These are phyloP conservation scores for Neurospora sp. DNA, from an alignment of 495 filamentous ascomycete genomes.

Conservation along the genomic window DNA sequence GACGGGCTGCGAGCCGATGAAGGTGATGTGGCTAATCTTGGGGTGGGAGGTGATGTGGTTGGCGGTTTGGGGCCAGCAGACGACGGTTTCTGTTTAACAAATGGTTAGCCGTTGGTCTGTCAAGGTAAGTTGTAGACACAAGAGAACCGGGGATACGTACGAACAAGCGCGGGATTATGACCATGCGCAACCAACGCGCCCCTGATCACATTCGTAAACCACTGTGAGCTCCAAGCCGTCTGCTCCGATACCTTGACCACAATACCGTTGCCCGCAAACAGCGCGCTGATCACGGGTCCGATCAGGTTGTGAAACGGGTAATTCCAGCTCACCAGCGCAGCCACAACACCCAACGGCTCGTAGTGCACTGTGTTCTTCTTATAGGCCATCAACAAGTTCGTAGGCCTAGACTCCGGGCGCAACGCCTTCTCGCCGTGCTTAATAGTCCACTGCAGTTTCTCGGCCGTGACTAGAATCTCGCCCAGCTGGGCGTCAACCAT, in stretches of 20 bases:
- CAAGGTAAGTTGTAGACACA: background rate
- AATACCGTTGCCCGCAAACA: slow-evolving; percentile 89
- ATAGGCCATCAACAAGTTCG: slow-evolving; percentile 87
- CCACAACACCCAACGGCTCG: slow-evolving; percentile 87
- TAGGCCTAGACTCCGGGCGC: slow-evolving; percentile 57
- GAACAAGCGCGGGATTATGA: slow-evolving; percentile 73
- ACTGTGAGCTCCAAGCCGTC: slow-evolving; percentile 79
- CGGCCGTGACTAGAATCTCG: slow-evolving; percentile 85
- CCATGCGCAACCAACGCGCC: slow-evolving; percentile 75
- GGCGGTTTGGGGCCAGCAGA: slow-evolving; percentile 80
- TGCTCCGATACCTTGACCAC: slow-evolving; percentile 88
- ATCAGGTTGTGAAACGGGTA: slow-evolving; percentile 93
- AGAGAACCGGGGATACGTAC: background rate
- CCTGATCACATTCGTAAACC: slow-evolving; percentile 68
- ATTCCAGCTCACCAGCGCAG: slow-evolving; percentile 94
- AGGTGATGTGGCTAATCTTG: slow-evolving; percentile 82
- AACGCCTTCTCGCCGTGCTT: slow-evolving; percentile 81
- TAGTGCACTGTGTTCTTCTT: slow-evolving; percentile 87
- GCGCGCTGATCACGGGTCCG: slow-evolving; percentile 76
- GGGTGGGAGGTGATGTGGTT: slow-evolving; percentile 79
- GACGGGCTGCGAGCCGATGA: slow-evolving; percentile 84
- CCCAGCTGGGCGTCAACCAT: slow-evolving; percentile 87
- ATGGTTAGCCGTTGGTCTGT: background rate
- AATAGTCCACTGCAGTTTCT: slow-evolving; percentile 93
- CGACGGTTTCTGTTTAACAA: slow-evolving; percentile 43